Percentiles rank a stretch among this genome's conserved stretches.
Evolutionary conservation across 2,329 filamentous ascomycete genomes (phyloP).

Genomic region (Hortaea sp.): DNA sequence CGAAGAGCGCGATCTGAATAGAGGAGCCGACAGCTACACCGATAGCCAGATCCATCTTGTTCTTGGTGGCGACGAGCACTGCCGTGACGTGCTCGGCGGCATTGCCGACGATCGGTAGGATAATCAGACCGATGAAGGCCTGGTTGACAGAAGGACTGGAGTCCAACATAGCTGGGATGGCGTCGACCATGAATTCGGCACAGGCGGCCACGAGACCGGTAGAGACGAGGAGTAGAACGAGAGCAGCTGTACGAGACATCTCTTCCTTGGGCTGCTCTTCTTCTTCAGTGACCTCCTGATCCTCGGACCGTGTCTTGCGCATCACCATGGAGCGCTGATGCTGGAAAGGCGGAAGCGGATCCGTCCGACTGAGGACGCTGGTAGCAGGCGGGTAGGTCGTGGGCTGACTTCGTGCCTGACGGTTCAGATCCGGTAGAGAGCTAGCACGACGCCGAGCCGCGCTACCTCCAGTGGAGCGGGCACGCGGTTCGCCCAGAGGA

Average conservation of each 20-base stretch:
- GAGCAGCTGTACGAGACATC: constrained; percentile 49
- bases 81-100: constrained; percentile 74
- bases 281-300: constrained; percentile 11
- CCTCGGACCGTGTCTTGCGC: constrained; percentile 7
- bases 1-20: constrained; percentile 71
- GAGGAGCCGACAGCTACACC: constrained; percentile 70
- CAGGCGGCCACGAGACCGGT: constrained; percentile 51
- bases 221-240: constrained; percentile 45
- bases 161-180: constrained; percentile 58
- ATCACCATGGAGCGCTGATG: constrained; percentile 8
- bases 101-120: constrained; percentile 74
- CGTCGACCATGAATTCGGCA: constrained; percentile 64
- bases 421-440: constrained; percentile 59
- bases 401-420: constrained; percentile 12
- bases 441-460: constrained; percentile 55
- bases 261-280: constrained; percentile 23
- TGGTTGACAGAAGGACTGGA: constrained; percentile 49
- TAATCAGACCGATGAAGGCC: constrained; percentile 70
- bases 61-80: constrained; percentile 69
- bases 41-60: constrained; percentile 77
- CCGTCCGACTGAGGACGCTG: constrained; percentile 8
- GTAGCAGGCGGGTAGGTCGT: background rate
- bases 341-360: constrained; percentile 20
- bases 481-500: constrained; percentile 2
- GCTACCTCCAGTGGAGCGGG: constrained; percentile 18